A percentile compares a stretch with the other conserved stretches of the same genome.
Evolutionary conservation across 1,139 yeast species (phyloP).

Genomic region (Taphrina pruni): DNA sequence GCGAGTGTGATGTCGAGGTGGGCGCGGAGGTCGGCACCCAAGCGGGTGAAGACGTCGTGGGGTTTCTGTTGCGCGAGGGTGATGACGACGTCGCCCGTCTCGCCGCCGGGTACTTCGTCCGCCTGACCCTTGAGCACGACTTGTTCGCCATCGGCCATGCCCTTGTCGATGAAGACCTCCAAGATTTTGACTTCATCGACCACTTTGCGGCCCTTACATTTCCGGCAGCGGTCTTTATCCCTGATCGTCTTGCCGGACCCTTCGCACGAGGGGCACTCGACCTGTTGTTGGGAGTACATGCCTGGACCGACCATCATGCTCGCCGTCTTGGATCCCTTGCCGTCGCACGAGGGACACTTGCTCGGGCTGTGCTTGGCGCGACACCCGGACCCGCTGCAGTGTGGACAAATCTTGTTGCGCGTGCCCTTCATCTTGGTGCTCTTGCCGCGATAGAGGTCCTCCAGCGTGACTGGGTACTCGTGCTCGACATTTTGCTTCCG

Average conservation of each 20-base stretch:
- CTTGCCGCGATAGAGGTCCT: constrained; percentile 82
- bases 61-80: constrained; percentile 61
- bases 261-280: constrained; percentile 70
- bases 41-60: constrained; percentile 61
- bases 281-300: constrained; percentile 66
- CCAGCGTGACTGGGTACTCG: constrained; percentile 68
- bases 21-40: constrained; percentile 69
- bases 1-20: constrained; percentile 67
- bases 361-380: constrained; percentile 62
- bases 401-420: constrained; percentile 71
- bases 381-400: constrained; percentile 51
- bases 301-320: constrained; percentile 75
- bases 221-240: constrained; percentile 69
- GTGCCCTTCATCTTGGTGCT: constrained; percentile 74
- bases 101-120: constrained; percentile 75
- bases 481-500: constrained; percentile 62
- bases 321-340: constrained; percentile 65
- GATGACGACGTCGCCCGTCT: constrained; percentile 79
- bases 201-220: constrained; percentile 70
- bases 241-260: constrained; percentile 72
- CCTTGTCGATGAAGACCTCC: constrained; percentile 78
- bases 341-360: constrained; percentile 72
- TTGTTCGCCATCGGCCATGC: constrained; percentile 67
- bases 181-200: constrained; percentile 72
- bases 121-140: constrained; percentile 72